Percentiles rank a stretch among this genome's conserved stretches.
Evolutionary conservation across 495 filamentous ascomycete species (phyloP).

Genomic region (Tuber magnatum): DNA sequence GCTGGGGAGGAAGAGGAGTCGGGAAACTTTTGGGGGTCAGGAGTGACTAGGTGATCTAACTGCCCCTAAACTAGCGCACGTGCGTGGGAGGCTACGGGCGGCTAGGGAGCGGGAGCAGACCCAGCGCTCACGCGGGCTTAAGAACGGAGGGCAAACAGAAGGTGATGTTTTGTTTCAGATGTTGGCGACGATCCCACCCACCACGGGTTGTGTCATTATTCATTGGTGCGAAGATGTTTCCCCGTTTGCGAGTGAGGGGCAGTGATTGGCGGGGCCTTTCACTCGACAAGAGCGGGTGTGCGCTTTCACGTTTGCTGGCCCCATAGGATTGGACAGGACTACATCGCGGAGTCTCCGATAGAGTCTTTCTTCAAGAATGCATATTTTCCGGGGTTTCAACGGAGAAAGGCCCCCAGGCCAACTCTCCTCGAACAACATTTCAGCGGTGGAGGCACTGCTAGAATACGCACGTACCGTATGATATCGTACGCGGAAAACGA

Average conservation of each 20-base stretch:
- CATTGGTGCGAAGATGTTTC: background rate
- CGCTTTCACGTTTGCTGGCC: too few species aligned
- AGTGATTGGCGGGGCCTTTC: background rate
- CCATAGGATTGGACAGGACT: too few species aligned
- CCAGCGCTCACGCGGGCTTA: background rate
- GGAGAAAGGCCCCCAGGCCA: too few species aligned
- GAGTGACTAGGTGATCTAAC: background rate
- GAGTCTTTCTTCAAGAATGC: too few species aligned
- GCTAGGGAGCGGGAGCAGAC: background rate
- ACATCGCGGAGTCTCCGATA: too few species aligned
- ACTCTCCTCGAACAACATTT: too few species aligned
- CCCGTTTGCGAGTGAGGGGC: background rate
- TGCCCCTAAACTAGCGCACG: background rate
- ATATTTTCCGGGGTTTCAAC: too few species aligned
- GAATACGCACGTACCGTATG: background rate
- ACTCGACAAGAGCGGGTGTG: too few species aligned
- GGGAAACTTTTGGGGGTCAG: background rate
- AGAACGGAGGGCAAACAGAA: background rate
- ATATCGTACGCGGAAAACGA: background rate
- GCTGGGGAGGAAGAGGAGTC: background rate
- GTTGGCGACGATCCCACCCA: background rate
- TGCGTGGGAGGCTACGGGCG: background rate
- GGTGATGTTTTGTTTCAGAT: background rate
- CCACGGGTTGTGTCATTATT: background rate
- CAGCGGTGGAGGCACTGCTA: too few species aligned